A percentile compares a stretch with the other conserved stretches of the same genome.
Conservation (phyloP, 352 stramenopile genomes). For the Pythium aristosporum region DNA sequence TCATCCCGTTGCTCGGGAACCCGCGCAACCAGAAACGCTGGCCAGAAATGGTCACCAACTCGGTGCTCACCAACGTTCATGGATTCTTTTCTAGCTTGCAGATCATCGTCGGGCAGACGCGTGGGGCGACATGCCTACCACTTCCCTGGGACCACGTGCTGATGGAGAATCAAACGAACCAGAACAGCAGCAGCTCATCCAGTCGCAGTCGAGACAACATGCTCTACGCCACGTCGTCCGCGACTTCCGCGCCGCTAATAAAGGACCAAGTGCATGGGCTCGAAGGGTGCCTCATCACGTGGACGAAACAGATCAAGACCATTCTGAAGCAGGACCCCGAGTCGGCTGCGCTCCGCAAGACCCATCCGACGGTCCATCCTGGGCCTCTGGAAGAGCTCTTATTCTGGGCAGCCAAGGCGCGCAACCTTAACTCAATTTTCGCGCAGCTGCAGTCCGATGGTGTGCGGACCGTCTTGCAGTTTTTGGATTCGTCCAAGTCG, state of each 20-base stretch:
- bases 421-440: constrained; percentile 91
- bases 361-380: constrained; percentile 49
- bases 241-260: constrained; percentile 23
- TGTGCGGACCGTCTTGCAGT: constrained; percentile 86
- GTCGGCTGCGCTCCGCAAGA: constrained; percentile 51
- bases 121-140: constrained; percentile 79
- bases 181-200: constrained; percentile 12
- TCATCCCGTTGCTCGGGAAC: constrained; percentile 75
- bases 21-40: constrained; percentile 75
- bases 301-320: constrained; percentile 95
- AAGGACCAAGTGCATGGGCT: constrained; percentile 87
- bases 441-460: constrained; percentile 86
- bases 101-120: constrained; percentile 86
- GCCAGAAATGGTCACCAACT: constrained; percentile 81
- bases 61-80: constrained; percentile 74
- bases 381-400: constrained; percentile 86
- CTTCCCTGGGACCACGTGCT: constrained; percentile 79
- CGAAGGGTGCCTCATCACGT: constrained; percentile 90
- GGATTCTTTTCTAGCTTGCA: constrained; percentile 83
- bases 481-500: constrained; percentile 84
- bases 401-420: constrained; percentile 86
- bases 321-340: constrained; percentile 91
- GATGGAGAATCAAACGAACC: constrained; percentile 40
- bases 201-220: constrained; percentile 14
- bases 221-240: neutral